Base-by-base conservation (phyloP, 1,139 yeast species). In the Debaryomycetaceae sp. region DNA sequence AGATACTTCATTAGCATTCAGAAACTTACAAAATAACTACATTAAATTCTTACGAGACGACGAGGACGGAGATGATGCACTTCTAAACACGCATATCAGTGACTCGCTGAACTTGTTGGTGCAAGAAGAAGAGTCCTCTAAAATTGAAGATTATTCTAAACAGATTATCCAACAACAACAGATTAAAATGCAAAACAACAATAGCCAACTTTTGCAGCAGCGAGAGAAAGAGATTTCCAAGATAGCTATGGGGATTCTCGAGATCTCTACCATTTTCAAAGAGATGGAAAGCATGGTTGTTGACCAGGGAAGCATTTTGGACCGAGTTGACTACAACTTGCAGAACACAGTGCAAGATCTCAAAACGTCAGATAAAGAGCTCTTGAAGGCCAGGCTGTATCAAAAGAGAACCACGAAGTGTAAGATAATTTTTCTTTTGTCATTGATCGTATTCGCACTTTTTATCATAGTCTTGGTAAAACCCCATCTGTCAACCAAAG, bases 301-400 rank as follows among this genome's bases (percentile, higher is more conserved):
- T 43, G 98, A 94, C 56, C 98, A 92, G 62, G 98, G 98, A 2
- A 88, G 97, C 0, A 73, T 92, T 35, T 72, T 92, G 43, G 98
- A 92, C 61, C 70, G 98, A 49, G 91, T 92, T 41, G 98, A 89
- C 62, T 91, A 91, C 61, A 92, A 94, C 57, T 67, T 94, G 44
- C 86, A 85, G 45, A 82, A 80, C 46, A 85, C 96, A 28, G 85
- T 79, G 5, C 79, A 79, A 35, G 87, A 88, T 49, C 77, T 92
- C 44, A 79, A 83, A 52, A 75, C 73, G 30, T 94, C 97, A 0
- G 87, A 86, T 46, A 78, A 80, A 48, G 95, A 92, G 61, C 69
- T 92, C 43, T 68, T 78, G 17, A 73, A 79, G 50, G 98, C 98
- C 0, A 81, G 85, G 35, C 67, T 71, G 19, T 87, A 91, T 63